Evolutionary conservation across 805 yeast genomes (phyloP).

Genomic region (Saccharomycopsis sp.): DNA sequence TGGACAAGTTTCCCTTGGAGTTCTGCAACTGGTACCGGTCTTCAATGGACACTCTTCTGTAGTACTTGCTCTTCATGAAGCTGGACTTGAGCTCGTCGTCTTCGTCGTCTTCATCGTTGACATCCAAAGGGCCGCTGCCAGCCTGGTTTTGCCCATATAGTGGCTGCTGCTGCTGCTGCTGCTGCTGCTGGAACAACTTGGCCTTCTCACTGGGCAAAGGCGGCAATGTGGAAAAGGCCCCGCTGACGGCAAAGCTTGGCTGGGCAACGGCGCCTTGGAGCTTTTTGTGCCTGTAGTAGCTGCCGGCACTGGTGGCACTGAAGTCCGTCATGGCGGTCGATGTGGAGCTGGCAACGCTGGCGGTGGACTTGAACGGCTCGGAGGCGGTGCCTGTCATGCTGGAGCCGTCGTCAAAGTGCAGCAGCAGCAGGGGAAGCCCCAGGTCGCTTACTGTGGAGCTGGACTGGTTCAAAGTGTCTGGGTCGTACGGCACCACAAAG

Average conservation of each 20-base stretch:
- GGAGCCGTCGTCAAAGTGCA: slow-evolving; percentile 17
- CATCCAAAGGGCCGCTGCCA: background rate
- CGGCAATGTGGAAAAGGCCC: background rate
- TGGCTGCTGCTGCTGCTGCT: background rate
- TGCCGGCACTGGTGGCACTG: slow-evolving; percentile 87
- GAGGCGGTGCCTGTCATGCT: slow-evolving; percentile 11
- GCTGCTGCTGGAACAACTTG: background rate
- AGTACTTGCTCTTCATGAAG: slow-evolving; percentile 18
- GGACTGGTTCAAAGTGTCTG: slow-evolving; percentile 27
- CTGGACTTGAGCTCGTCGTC: slow-evolving; percentile 21
- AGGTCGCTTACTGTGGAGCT: slow-evolving; percentile 19
- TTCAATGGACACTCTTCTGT: slow-evolving; percentile 11
- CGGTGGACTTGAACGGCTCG: slow-evolving; percentile 15
- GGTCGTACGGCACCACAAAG: slow-evolving; percentile 28
- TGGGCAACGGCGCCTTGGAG: slow-evolving; percentile 23
- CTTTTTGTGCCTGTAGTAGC: slow-evolving; percentile 68
- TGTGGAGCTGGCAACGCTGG: slow-evolving; percentile 23
- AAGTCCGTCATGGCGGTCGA: slow-evolving; percentile 48
- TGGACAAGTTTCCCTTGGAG: slow-evolving; percentile 10
- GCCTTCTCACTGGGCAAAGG: background rate
- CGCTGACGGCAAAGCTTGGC: background rate
- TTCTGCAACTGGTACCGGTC: slow-evolving; percentile 13
- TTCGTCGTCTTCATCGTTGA: slow-evolving; percentile 1
- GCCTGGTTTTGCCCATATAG: background rate
- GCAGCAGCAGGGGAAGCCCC: background rate